Base-by-base conservation (phyloP, 352 stramenopile species). In the Pythium coloratum region DNA sequence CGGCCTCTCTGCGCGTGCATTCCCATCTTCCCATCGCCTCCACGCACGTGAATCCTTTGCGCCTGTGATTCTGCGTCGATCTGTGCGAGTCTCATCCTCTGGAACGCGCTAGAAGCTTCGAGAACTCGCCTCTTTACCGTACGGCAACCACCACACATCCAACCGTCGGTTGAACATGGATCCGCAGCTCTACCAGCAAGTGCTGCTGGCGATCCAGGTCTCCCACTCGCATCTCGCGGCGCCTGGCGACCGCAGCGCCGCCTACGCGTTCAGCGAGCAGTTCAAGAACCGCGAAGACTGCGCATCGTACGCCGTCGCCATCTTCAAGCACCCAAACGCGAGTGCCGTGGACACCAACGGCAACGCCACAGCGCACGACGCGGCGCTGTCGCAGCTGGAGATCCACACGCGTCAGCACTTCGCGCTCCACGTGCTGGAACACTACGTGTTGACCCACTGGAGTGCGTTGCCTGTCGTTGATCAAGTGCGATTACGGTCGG, bases 221-320 rank as follows among this genome's bases (percentile, higher is more conserved):
- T 89, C 76, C 61, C 84, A 92, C 78, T 90, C 83, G 70, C 72
- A 73, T n/a, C 59, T 75, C 28, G 78, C 79, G 24, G 70, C 77
- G 3, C 50, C 78, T 2, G 69, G 46, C 0, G 83, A 92, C 2
- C 80, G 83, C 12, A 64, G 78, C 30, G 75, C 71, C 24, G 83
- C 86, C 16, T 94, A 94, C 57, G 77, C 72, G 40, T 92, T 90
- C 70, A 90, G 83, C 50, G 83, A 94, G 57, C 67, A 82, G 54
- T 92, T 94, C 70, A 91, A 94, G 72, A 74, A 68, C 33, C 82
- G 82, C 47, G 32, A 69, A 9, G 83, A 94, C 71, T 94, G 83
- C 66, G 83, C 81, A 36, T 26, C 82, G 54, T 94, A 94, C 70
- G 79, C 86, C 20, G 76, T 89, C n/a, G 76, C 80, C n/a, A 76